Evolutionary conservation across 2,329 filamentous ascomycete species (phyloP).

Genomic region (Celoporthe dispersa): DNA sequence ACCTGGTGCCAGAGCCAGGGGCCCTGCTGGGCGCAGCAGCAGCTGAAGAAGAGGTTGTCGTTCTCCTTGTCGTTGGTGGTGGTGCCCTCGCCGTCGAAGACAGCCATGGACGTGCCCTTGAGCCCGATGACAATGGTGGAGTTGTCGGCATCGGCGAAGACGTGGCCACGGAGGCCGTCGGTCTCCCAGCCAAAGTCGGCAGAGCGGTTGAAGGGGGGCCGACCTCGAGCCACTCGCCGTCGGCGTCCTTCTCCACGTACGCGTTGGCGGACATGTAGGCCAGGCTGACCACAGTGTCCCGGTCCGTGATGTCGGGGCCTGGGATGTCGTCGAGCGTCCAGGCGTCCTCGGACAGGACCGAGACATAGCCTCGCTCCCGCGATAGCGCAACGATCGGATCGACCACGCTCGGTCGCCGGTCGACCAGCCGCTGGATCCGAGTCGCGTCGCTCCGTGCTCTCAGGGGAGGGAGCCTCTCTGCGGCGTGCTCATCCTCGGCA

Average conservation of each 20-base stretch:
- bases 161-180: constrained; percentile 88
- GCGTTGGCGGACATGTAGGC: constrained; percentile 89
- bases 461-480: constrained; percentile 57
- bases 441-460: constrained; percentile 66
- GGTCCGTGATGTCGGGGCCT: constrained; percentile 83
- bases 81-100: constrained; percentile 96
- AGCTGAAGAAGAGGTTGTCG: constrained; percentile 97
- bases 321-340: constrained; percentile 83
- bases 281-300: constrained; percentile 79
- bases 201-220: constrained; percentile 80
- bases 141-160: constrained; percentile 87
- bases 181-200: constrained; percentile 90
- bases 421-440: constrained; percentile 79
- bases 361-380: constrained; percentile 68
- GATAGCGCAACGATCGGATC: constrained; percentile 78
- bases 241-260: constrained; percentile 74
- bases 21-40: constrained; percentile 93
- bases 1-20: constrained; percentile 90
- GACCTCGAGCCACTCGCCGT: constrained; percentile 83
- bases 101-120: constrained; percentile 87
- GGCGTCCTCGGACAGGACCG: constrained; percentile 70
- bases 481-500: constrained; percentile 59
- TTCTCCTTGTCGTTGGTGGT: constrained; percentile 98
- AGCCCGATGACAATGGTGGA: constrained; percentile 87
- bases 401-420: constrained; percentile 76